A percentile compares a stretch with the other conserved stretches of the same genome.
Conservation (phyloP, 257 asterid genomes). For the Asclepias syriaca region DNA sequence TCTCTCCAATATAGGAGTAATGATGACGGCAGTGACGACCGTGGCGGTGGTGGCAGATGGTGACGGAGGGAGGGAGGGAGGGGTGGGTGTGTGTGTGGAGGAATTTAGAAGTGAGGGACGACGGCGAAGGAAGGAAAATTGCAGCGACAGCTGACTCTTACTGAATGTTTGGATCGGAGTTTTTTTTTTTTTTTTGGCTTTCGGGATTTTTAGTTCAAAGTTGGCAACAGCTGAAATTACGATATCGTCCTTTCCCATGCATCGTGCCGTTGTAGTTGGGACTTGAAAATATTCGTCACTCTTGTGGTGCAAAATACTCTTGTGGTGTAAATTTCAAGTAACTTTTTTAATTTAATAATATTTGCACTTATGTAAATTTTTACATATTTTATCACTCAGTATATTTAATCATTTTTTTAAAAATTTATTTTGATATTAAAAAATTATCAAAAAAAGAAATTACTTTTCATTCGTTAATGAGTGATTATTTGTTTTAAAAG, state of each 20-base stretch:
- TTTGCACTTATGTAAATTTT: too few relatives aligned
- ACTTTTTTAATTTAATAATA: too few relatives aligned
- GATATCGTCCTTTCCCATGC: constrained; percentile 4
- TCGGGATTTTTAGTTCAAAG: constrained; percentile 12
- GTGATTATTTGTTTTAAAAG: too few relatives aligned
- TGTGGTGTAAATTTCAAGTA: too few relatives aligned
- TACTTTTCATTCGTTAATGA: too few relatives aligned
- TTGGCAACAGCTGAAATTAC: constrained; percentile 12
- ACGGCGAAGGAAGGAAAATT: neutral
- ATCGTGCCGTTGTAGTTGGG: neutral
- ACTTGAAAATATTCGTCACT: neutral
- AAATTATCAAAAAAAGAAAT: too few relatives aligned
- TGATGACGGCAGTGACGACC: neutral
- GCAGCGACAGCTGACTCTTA: constrained; percentile 5
- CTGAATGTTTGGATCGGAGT: constrained; percentile 19
- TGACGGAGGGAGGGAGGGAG: neutral
- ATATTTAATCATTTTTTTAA: too few relatives aligned
- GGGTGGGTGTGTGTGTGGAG: neutral
- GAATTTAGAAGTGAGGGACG: neutral
- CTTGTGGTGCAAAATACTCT: too few relatives aligned
- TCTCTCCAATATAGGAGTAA: neutral
- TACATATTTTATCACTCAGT: too few relatives aligned
- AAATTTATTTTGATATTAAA: too few relatives aligned
- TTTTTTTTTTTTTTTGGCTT: neutral
- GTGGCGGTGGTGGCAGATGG: neutral